These are phyloP conservation scores for Xylaria intraflava DNA, from an alignment of 495 filamentous ascomycete genomes.

Conservation along the genomic window DNA sequence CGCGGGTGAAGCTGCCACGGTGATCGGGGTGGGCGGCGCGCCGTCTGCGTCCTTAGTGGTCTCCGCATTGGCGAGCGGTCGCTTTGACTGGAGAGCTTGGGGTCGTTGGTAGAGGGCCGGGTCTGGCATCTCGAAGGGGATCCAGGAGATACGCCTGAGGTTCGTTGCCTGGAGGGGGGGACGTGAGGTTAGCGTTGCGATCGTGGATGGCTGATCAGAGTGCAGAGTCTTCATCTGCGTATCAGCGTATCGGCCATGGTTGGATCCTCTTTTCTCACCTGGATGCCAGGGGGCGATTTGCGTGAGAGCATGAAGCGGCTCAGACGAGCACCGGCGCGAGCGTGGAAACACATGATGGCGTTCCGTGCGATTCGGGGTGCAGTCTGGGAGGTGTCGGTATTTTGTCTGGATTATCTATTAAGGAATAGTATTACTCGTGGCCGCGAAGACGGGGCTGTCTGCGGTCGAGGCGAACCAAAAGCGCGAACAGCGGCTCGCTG, in stretches of 20 bases:
- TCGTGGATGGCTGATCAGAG: background rate
- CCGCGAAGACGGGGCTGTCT: background rate
- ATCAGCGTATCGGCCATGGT: too few species aligned
- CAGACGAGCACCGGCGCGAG: background rate
- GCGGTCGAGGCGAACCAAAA: too few species aligned
- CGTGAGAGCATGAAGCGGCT: background rate
- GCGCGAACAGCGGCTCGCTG: too few species aligned
- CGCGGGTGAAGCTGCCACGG: background rate
- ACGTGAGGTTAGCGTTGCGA: background rate
- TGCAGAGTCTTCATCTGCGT: too few species aligned
- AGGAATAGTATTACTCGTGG: background rate
- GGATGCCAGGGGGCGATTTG: conserved; percentile 16
- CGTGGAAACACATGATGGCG: background rate
- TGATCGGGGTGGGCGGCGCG: background rate
- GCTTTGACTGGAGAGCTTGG: background rate
- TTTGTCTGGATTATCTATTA: too few species aligned
- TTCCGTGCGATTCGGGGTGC: background rate
- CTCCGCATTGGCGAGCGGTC: conserved; percentile 1
- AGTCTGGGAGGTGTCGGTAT: background rate
- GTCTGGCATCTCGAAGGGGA: conserved; percentile 22
- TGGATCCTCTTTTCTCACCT: background rate
- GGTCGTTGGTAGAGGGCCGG: conserved; percentile 14
- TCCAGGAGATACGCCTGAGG: conserved; percentile 18
- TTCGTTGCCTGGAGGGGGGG: background rate
- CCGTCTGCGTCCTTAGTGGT: background rate